Evolutionary conservation across 257 asterid species (phyloP).

Genomic region (Paraleonurus japonicus): DNA sequence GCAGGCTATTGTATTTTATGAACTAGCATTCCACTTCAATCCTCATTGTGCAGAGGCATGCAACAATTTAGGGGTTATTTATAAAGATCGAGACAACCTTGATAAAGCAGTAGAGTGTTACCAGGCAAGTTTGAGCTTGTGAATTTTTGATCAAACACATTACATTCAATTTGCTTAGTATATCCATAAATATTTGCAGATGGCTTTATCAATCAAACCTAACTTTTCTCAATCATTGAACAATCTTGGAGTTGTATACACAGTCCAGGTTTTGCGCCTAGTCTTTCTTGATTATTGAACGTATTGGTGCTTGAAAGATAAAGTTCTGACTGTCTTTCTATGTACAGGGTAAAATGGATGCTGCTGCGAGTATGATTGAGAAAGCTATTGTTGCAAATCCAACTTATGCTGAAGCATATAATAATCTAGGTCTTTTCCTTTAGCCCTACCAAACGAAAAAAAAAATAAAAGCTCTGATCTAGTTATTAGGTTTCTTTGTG

Average conservation of each 20-base stretch:
- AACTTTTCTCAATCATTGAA: slow-evolving; percentile 95
- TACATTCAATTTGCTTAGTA: slow-evolving; percentile 21
- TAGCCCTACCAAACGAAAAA: neutral
- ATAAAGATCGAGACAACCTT: slow-evolving; percentile 97
- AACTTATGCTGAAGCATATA: slow-evolving; percentile 97
- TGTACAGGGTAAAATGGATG: slow-evolving; percentile 97
- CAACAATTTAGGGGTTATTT: slow-evolving; percentile 97
- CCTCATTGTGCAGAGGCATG: slow-evolving; percentile 99
- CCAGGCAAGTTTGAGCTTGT: slow-evolving; percentile 59
- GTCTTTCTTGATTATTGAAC: neutral
- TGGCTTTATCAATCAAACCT: slow-evolving; percentile 93
- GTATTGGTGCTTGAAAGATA: slow-evolving; percentile 1
- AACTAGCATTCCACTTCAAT: slow-evolving; percentile 98
- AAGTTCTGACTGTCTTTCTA: slow-evolving; percentile 17
- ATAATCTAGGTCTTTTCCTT: slow-evolving; percentile 71
- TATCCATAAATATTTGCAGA: slow-evolving; percentile 46
- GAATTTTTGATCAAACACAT: slow-evolving; percentile 14
- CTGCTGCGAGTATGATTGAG: slow-evolving; percentile 96
- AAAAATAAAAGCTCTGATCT: neutral
- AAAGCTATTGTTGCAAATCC: slow-evolving; percentile 98
- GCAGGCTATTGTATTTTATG: slow-evolving; percentile 98
- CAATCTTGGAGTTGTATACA: slow-evolving; percentile 99
- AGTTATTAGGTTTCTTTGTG: neutral
- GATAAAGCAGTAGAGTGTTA: slow-evolving; percentile 99
- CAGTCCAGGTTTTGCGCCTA: slow-evolving; percentile 80